Conservation (phyloP, 768 basidiomycete genomes). For the Mycena albidolilacea region DNA sequence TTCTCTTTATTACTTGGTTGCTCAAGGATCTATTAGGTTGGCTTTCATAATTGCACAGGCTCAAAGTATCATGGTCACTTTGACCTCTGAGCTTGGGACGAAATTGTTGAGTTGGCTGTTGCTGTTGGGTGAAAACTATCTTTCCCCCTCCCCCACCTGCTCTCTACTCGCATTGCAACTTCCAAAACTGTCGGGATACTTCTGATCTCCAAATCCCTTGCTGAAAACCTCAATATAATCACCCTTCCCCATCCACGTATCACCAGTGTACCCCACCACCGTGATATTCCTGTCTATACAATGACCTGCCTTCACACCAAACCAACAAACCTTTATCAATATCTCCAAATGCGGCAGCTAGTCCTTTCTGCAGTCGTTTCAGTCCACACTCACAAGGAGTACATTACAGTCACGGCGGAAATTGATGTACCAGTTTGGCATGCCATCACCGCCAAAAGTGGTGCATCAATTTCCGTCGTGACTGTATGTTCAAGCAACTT, state of each 20-base stretch:
- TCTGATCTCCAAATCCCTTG: not conserved
- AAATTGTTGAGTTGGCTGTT: conserved; percentile 15
- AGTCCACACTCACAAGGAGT: too few species aligned
- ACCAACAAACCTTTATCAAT: too few species aligned
- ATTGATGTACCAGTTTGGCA: too few species aligned
- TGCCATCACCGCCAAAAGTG: too few species aligned
- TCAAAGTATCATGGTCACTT: conserved; percentile 2
- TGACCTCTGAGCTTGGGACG: not conserved
- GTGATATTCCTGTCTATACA: not conserved
- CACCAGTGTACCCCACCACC: conserved; percentile 1
- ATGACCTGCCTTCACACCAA: not conserved
- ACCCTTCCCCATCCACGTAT: conserved; percentile 1
- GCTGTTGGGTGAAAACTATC: not conserved
- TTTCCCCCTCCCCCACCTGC: not conserved
- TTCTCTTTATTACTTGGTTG: not conserved
- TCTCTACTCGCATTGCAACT: not conserved
- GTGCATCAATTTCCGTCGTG: too few species aligned
- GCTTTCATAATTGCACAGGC: conserved; percentile 1
- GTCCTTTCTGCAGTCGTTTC: too few species aligned
- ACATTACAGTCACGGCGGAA: too few species aligned
- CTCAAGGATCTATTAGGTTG: not conserved
- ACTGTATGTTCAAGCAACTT: too few species aligned
- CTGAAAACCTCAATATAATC: conserved; percentile 3
- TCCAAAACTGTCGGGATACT: not conserved
- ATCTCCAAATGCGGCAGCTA: too few species aligned